These are phyloP conservation scores for Alternaria burnsii DNA, from an alignment of 2,329 filamentous ascomycete genomes.

Conservation along the genomic window DNA sequence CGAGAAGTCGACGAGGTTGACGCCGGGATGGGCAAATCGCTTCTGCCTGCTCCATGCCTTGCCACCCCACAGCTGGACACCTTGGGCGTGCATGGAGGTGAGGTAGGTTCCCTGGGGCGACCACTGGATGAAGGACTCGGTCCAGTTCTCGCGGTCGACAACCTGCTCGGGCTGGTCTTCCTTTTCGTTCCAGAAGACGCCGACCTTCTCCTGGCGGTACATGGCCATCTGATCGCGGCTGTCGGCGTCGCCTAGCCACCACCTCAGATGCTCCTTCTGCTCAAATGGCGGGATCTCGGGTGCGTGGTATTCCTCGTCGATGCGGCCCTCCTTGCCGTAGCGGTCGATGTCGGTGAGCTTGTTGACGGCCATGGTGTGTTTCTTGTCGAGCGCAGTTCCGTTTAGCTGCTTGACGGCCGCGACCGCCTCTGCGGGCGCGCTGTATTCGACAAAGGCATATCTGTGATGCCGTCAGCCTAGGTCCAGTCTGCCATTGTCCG, in stretches of 20 bases:
- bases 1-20: slow-evolving; percentile 96
- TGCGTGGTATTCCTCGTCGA: slow-evolving; percentile 88
- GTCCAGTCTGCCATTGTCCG: neutral
- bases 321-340: slow-evolving; percentile 89
- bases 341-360: slow-evolving; percentile 98
- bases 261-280: slow-evolving; percentile 93
- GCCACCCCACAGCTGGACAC: slow-evolving; percentile 97
- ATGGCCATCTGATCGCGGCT: slow-evolving; percentile 96
- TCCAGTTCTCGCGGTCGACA: slow-evolving; percentile 95
- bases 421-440: slow-evolving; percentile 86
- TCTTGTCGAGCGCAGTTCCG: slow-evolving; percentile 90
- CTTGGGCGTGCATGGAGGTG: slow-evolving; percentile 92
- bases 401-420: slow-evolving; percentile 90
- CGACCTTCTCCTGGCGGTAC: slow-evolving; percentile 90
- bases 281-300: slow-evolving; percentile 85
- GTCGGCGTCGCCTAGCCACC: slow-evolving; percentile 88
- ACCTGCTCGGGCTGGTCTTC: slow-evolving; percentile 86
- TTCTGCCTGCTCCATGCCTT: slow-evolving; percentile 87
- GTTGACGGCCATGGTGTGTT: slow-evolving; percentile 93
- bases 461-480: slow-evolving; percentile 57
- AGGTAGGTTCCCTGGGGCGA: slow-evolving; percentile 93
- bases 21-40: slow-evolving; percentile 92
- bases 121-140: slow-evolving; percentile 97
- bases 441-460: slow-evolving; percentile 97
- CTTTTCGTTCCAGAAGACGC: slow-evolving; percentile 98